Base-by-base conservation (phyloP, 495 filamentous ascomycete genomes). In the Podospora appendiculata region DNA sequence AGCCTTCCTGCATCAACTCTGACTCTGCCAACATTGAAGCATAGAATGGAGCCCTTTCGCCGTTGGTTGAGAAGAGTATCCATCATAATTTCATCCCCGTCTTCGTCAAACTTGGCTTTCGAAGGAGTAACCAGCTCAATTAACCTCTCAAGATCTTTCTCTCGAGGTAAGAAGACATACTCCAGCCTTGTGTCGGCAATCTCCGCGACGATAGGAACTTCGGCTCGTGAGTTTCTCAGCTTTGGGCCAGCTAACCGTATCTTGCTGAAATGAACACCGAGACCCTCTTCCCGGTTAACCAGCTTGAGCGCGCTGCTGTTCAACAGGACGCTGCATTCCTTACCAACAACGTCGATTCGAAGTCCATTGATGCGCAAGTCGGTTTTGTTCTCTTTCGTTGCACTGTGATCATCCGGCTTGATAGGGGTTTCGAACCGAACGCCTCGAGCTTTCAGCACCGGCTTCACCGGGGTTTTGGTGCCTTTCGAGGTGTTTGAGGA, bases 1-100 rank as follows among this genome's bases (percentile, higher is more conserved):
- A 87, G 58, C 41, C 79, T 79, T 1, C 73, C 71, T 10, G 91
- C 63, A 0, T 71, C 64, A 19, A 83, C 65, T 45, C 80, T 80
- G 18, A 88, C 59, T 18, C 69, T 76, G n/a, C 77, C 78, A 16
- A 93, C 66, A 5, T 78, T 82, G 18, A 86, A 63, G 38, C 88
- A 84, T 42, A 95, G 76, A 14, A 96, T 86, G n/a, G 85, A 79
- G 2, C 92, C 94, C 64, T 96, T 91, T 58, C 83, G 80, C 49
- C 94, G 75, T 66, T 99, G 94, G n/a, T 88, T 79, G 18, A 97
- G 70, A 2, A 99, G 76, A 0, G 87, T 96, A 54, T 97, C 93
- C 10, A 97, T 76, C 71, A 99, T 82, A 52, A 99, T 95, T 61
- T 96, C 94, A 58, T 96, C 90, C 11, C 73, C 70, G 54, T 90